A percentile compares a stretch with the other conserved stretches of the same genome.
Evolutionary conservation across 495 filamentous ascomycete genomes (phyloP).

Genomic region (Daldinia loculata): DNA sequence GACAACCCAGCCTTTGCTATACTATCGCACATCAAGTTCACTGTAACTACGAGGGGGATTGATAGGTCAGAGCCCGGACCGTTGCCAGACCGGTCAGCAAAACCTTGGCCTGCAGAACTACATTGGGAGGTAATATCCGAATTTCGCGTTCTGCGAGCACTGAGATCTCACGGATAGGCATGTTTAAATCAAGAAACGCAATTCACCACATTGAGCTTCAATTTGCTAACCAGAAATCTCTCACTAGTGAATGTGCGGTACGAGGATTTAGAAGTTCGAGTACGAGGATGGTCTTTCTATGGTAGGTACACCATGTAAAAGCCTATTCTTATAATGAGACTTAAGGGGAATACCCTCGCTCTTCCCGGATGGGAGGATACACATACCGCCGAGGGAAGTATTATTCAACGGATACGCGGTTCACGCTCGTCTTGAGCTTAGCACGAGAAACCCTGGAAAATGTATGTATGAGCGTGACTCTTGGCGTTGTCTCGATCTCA

Average conservation of each 20-base stretch:
- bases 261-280: too few relatives aligned
- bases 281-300: too few relatives aligned
- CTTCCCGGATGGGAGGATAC: neutral
- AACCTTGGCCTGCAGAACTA: too few relatives aligned
- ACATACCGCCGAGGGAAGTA: slow-evolving; percentile 6
- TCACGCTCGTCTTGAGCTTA: slow-evolving; percentile 1
- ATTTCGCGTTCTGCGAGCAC: neutral
- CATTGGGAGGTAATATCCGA: neutral
- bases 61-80: too few relatives aligned
- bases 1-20: too few relatives aligned
- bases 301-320: neutral
- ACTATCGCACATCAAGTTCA: too few relatives aligned
- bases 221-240: neutral
- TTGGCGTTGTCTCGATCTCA: slow-evolving; percentile 33
- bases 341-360: neutral
- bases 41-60: too few relatives aligned
- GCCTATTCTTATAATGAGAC: neutral
- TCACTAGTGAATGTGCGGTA: too few relatives aligned
- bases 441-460: slow-evolving; percentile 6
- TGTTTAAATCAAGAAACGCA: neutral
- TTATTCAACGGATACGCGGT: neutral
- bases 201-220: neutral
- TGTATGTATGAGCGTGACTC: slow-evolving; percentile 21
- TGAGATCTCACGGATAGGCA: neutral
- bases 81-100: too few relatives aligned